Base-by-base conservation (phyloP, 345 rosid species). In the Nasturtium officinale region DNA sequence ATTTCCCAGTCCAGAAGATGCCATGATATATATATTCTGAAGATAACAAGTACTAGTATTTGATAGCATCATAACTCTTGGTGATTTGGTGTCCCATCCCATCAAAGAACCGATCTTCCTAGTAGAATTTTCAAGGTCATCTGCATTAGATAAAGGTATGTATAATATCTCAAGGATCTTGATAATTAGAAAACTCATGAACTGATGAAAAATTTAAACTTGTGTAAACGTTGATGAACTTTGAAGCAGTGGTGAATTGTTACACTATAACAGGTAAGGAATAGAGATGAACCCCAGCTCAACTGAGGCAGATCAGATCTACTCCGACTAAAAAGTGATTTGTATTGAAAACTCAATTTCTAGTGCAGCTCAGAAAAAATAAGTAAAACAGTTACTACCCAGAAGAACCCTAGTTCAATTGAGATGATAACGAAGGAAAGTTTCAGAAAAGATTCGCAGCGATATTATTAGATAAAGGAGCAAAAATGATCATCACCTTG, bases 1-100 rank as follows among this genome's bases (percentile, higher is more conserved):
- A 77, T 95, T 87, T 43, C 96, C 96, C 51, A 87, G 61, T 81
- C 90, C 87, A 67, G 96, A 91, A 67, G 96, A 89, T 47, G 97
- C 86, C 99, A 95, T 95, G n/a, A n/a, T 21, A 62, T 60, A 57
- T 69, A 62, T 77, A 38, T 21, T 50, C 67, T 32, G 53, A 77
- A 53, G 68, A 65, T 65, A 51, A 48, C 43, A 81, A 37, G 76
- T 18, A 62, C 85, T 80, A 89, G 80, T 81, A 65, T 37, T 76
- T 59, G 78, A 50, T 29, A 65, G 71, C 80, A 77, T 75, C 80
- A 76, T 42, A 76, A 78, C 40, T 61, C 74, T 38, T 53, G 23
- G 80, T 43, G 47, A 61, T 40, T 54, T 65, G 79, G 67, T 82
- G 76, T 75, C 72, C 84, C 81, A 82, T 77, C 82, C 77, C 67